A percentile compares a stretch with the other conserved stretches of the same genome.
These are phyloP conservation scores for Tanacetum coccineum DNA, from an alignment of 129 eudicot species.

Conservation along the genomic window DNA sequence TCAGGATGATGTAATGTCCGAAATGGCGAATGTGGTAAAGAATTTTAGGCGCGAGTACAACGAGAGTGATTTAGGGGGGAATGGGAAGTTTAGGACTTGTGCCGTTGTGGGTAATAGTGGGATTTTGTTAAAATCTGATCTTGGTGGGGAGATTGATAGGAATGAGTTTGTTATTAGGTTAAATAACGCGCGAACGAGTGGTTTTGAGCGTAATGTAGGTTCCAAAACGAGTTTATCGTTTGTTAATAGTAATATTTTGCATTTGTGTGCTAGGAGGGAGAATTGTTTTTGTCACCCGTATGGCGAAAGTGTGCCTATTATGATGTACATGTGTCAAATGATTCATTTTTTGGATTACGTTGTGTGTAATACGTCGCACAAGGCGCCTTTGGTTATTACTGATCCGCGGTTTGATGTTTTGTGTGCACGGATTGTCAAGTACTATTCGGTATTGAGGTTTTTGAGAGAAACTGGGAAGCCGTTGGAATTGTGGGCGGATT, in stretches of 20 bases:
- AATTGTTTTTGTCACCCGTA: constrained; percentile 87
- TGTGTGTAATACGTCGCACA: constrained; percentile 61
- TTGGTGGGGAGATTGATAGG: constrained; percentile 63
- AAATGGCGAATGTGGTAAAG: constrained; percentile 42
- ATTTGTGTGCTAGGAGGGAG: constrained; percentile 70
- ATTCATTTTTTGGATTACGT: constrained; percentile 84
- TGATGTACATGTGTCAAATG: constrained; percentile 86
- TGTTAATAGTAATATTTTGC: constrained; percentile 80
- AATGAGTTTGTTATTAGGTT: constrained; percentile 80
- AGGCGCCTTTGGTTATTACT: constrained; percentile 59
- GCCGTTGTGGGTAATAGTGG: constrained; percentile 99
- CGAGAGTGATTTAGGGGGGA: constrained; percentile 14
- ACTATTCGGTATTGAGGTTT: constrained; percentile 69
- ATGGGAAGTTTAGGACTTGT: constrained; percentile 51
- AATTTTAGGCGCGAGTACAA: constrained; percentile 11
- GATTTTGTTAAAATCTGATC: constrained; percentile 53
- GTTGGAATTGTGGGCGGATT: constrained; percentile 52
- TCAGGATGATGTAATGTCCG: constrained; percentile 50
- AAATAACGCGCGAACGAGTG: constrained; percentile 62
- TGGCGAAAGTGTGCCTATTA: constrained; percentile 56
- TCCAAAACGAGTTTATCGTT: constrained; percentile 74
- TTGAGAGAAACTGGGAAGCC: constrained; percentile 42
- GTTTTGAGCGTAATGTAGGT: constrained; percentile 67
- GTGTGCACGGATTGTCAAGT: constrained; percentile 77
- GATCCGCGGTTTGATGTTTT: constrained; percentile 78